A percentile compares a stretch with the other conserved stretches of the same genome.
Evolutionary conservation across 78 protist genomes (phyloP).

Genomic region (Chrysochromulina tobinii): DNA sequence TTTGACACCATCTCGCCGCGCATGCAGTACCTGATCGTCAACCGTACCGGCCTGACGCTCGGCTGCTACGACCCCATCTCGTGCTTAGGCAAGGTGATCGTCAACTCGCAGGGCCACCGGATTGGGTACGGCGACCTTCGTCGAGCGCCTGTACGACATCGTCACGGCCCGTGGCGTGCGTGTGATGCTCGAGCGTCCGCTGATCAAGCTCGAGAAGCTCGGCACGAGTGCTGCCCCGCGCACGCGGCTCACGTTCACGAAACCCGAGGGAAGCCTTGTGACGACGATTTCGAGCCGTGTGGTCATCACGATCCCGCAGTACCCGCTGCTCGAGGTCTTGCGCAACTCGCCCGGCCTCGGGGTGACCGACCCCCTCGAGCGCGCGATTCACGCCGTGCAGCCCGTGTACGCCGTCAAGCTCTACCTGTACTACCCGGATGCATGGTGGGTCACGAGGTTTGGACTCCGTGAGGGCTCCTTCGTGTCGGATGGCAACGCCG

Average conservation of each 20-base stretch:
- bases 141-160: background rate
- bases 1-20: background rate
- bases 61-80: background rate
- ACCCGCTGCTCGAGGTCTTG: background rate
- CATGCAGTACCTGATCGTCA: background rate
- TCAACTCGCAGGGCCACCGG: background rate
- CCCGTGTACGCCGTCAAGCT: background rate
- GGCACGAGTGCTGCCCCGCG: too few species aligned
- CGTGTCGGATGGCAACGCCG: background rate
- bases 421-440: conserved; percentile 7
- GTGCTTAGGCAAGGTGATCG: background rate
- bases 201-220: too few species aligned
- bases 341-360: background rate
- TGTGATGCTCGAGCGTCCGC: background rate
- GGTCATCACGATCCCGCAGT: background rate
- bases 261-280: too few species aligned
- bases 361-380: background rate
- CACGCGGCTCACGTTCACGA: too few species aligned
- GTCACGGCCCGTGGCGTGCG: too few species aligned
- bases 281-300: background rate
- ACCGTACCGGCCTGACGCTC: background rate
- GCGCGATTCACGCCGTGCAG: background rate
- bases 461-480: background rate
- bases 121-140: background rate
- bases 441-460: background rate